These are phyloP conservation scores for Anthracocystis panici-leucophaei DNA, from an alignment of 1,284 basidiomycete genomes.

Conservation along the genomic window DNA sequence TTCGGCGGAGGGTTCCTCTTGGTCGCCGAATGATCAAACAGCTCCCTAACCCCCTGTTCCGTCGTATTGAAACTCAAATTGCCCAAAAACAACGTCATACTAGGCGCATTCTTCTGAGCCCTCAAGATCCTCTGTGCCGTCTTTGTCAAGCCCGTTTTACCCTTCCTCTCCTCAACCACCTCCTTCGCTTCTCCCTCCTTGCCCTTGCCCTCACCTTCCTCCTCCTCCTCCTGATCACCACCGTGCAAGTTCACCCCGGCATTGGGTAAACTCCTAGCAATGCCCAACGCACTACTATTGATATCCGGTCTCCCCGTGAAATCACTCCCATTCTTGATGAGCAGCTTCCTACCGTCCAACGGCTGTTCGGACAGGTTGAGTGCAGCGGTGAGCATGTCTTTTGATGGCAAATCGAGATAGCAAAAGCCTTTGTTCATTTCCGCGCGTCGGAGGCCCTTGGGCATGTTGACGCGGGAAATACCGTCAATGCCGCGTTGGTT, in stretches of 20 bases:
- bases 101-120: constrained; percentile 84
- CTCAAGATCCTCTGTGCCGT: constrained; percentile 84
- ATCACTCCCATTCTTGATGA: constrained; percentile 87
- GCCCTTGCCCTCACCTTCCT: constrained; percentile 1
- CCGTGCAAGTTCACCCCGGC: constrained; percentile 6
- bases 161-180: constrained; percentile 20
- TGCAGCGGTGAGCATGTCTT: constrained; percentile 80
- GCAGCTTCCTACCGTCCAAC: constrained; percentile 84
- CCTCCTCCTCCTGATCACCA: not conserved
- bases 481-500: constrained; percentile 60
- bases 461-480: constrained; percentile 74
- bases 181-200: not conserved
- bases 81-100: constrained; percentile 85
- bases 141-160: constrained; percentile 75
- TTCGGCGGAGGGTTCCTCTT: constrained; percentile 37
- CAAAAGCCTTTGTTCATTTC: constrained; percentile 81
- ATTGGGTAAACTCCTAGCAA: constrained; percentile 30
- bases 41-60: constrained; percentile 77
- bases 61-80: constrained; percentile 89
- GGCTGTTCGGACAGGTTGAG: constrained; percentile 84
- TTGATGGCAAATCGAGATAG: constrained; percentile 90
- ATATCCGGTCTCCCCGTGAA: constrained; percentile 69
- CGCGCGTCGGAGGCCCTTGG: constrained; percentile 70
- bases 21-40: constrained; percentile 74
- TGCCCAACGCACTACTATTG: constrained; percentile 40